A percentile compares a stretch with the other conserved stretches of the same genome.
Evolutionary conservation across 805 yeast genomes (phyloP).

Genomic region (Yarrowia sp.): DNA sequence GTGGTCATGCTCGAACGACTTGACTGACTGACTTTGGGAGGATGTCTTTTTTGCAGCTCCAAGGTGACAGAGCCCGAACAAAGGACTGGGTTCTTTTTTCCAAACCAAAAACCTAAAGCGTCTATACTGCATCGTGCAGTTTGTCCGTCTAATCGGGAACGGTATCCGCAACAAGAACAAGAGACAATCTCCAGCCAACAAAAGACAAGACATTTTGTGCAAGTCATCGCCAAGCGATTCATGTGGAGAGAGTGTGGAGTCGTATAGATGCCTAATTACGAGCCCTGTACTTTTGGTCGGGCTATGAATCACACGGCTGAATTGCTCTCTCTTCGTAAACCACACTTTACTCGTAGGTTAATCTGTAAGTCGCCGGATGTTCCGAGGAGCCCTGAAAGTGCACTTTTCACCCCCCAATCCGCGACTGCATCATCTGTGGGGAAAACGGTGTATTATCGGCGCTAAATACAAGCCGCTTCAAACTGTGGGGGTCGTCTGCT

Average conservation of each 20-base stretch:
- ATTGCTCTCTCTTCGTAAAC: background rate
- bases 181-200: background rate
- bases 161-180: background rate
- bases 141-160: conserved; percentile 7
- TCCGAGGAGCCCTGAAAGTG: background rate
- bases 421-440: too few relatives aligned
- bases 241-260: background rate
- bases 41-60: background rate
- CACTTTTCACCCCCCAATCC: too few relatives aligned
- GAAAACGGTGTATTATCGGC: background rate
- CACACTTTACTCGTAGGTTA: background rate
- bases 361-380: background rate
- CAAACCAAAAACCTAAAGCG: background rate
- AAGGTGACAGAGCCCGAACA: background rate
- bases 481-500: too few relatives aligned
- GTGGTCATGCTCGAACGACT: too few relatives aligned
- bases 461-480: background rate
- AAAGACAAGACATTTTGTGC: background rate
- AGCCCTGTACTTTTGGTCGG: too few relatives aligned
- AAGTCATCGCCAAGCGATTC: background rate
- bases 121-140: background rate
- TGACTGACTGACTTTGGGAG: too few relatives aligned
- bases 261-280: too few relatives aligned
- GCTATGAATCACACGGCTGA: background rate
- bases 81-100: background rate